Evolutionary conservation across 1,284 basidiomycete genomes (phyloP).

Genomic region (Ganoderma resinaceum): DNA sequence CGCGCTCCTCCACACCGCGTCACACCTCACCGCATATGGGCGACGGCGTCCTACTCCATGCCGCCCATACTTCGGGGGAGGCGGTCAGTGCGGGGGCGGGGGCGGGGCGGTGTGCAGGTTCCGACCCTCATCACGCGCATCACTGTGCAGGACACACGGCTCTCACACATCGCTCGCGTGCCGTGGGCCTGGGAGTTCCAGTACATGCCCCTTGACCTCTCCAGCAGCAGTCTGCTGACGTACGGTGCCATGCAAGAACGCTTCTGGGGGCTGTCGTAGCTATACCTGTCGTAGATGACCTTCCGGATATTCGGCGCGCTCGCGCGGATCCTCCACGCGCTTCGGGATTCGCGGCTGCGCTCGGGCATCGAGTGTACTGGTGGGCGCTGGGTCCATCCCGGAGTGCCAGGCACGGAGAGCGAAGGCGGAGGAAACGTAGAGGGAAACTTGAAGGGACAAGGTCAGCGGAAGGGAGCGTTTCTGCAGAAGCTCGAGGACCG

Average conservation of each 20-base stretch:
- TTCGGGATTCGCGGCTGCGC: neutral
- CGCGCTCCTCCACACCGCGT: neutral
- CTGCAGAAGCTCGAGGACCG: neutral
- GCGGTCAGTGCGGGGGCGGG: too few species aligned
- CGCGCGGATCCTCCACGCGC: neutral
- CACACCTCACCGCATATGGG: neutral
- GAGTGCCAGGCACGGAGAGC: neutral
- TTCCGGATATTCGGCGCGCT: neutral
- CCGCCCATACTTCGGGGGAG: too few species aligned
- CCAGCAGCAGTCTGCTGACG: too few species aligned
- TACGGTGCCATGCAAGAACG: too few species aligned
- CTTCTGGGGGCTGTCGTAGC: neutral
- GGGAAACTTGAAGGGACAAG: neutral
- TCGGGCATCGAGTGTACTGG: slow-evolving; percentile 1
- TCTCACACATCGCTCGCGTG: neutral
- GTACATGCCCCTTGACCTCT: neutral
- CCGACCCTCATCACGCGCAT: neutral
- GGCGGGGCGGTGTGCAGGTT: too few species aligned
- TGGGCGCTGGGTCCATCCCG: neutral
- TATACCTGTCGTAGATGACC: neutral
- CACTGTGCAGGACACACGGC: slow-evolving; percentile 2
- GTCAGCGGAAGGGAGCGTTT: neutral
- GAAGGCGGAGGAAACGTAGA: neutral
- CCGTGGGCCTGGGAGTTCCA: neutral
- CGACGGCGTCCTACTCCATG: neutral